Evolutionary conservation across 306 rosid genomes (phyloP), one percentile per base, ranked within the genome.

Genomic region (Canavalia ensiformis): DNA sequence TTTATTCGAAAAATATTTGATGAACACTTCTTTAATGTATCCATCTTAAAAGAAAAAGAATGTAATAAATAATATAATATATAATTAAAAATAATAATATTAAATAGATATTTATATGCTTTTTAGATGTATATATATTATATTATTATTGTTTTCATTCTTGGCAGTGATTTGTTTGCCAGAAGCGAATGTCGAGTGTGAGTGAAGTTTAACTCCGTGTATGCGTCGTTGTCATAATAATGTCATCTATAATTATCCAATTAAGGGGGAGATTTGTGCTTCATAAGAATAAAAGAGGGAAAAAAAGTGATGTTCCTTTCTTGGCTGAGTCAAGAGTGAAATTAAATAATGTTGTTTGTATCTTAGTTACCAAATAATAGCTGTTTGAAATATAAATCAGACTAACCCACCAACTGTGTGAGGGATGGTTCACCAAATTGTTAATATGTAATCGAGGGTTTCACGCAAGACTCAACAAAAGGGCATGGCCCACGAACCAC

Each of bases 321-420:
- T 51, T 5, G 72, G 79, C 84, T 51, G 79, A 81, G 74, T 81
- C 74, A 63, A 72, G 55, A 60, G 33, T 49, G 29, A 50, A 63
- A 50, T 62, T 62, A 80, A 58, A 28, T 80, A 51, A 72, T 72
- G 58, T 51, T 62, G 66, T 47, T 18, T 71, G 45, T 12, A 70
- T 1, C 25, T 4, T 18, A 79, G 62, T 30, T 51, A 72, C 37
- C 11, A 62, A 80, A 60, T 80, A 50, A 80, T 57, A 35, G 45
- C 5, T 51, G 29, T 33, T 46, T 71, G 51, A 50, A 57, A 11
- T 4, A 28, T 18, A 66, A 56, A 79, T 5, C 69, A 66, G 49
- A 58, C 59, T 33, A 37, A 52, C 46, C 63, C 10, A 78, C 46
- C 45, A 63, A 76, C 62, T 18, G 47, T 25, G 8, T 75, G 18